phyloP scores from a whole-genome alignment of 2,329 filamentous ascomycete species.

The Apiospora pterosperma region DNA sequence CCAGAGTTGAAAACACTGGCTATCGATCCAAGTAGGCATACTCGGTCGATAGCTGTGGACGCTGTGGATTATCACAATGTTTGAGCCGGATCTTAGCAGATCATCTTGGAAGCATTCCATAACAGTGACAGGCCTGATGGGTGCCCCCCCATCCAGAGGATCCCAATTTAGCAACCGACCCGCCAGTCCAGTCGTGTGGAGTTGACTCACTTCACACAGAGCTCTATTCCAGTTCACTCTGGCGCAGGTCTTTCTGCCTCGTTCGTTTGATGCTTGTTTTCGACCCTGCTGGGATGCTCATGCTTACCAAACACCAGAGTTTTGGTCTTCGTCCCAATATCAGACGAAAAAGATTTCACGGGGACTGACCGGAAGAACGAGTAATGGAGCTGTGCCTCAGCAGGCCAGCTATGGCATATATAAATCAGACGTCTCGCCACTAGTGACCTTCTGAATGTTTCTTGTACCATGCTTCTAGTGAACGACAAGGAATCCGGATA shows the following conservation, averaged over 20 bases:
- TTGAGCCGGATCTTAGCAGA: slow-evolving; percentile 4
- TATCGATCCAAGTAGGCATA: neutral
- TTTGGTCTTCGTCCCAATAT: slow-evolving; percentile 11
- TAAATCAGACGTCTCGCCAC: slow-evolving; percentile 9
- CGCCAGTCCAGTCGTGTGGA: slow-evolving; percentile 15
- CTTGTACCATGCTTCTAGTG: slow-evolving; percentile 3
- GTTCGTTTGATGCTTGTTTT: slow-evolving; percentile 46
- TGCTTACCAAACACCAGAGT: slow-evolving; percentile 36
- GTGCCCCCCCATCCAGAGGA: neutral
- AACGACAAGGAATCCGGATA: slow-evolving; percentile 20
- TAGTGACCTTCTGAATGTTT: neutral
- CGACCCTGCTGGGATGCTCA: slow-evolving; percentile 35
- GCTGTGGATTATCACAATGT: neutral
- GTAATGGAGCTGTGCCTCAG: slow-evolving; percentile 1
- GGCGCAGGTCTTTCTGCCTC: slow-evolving; percentile 19
- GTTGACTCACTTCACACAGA: slow-evolving; percentile 7
- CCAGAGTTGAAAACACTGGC: neutral
- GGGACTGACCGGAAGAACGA: neutral
- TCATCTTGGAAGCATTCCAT: slow-evolving; percentile 1
- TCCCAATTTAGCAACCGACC: slow-evolving; percentile 13
- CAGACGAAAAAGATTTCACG: slow-evolving; percentile 7
- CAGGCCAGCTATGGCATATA: slow-evolving; percentile 4
- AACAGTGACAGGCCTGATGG: slow-evolving; percentile 1
- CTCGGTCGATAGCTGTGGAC: neutral
- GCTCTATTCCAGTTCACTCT: slow-evolving; percentile 14